Base-by-base conservation (phyloP, 2,329 filamentous ascomycete species). In the Sclerotinia minor region DNA sequence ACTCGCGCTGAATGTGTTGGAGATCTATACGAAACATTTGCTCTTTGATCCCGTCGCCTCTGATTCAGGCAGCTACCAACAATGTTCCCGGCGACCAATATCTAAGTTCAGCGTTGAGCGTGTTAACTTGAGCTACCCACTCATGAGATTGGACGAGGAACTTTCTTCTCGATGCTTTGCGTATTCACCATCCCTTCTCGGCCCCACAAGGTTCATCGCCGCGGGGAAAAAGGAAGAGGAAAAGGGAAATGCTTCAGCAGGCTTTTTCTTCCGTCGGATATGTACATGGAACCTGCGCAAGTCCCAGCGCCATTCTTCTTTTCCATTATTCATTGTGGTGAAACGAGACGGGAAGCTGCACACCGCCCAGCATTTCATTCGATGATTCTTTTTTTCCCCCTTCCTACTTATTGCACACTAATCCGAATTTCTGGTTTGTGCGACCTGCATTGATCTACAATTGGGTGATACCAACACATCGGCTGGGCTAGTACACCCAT, bases 331-430 rank as follows among this genome's bases (percentile, higher is more conserved):
- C 58, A 67, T 50, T 47, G 21, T 59, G 45, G 67, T 68, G 32
- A 17, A 47, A 66, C 67, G 32, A 59, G 29, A 69, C 68, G 68
- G 65, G 65, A 67, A 61, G 38, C 65, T 67, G 68, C 68, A 67
- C 68, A 69, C 68, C 68, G 68, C 65, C 58, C 24, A 63, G 19
- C 32, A 50, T 60, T 17, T 49, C 32, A 63, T 63, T 63, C 32
- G 59, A 63, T 26, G 45, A 63, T 26, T 61, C 21, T 55, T 11
- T 21, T 50, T 50, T 61, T 3, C 7, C 26, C 32, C 2, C 29
- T 41, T 47, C 29, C n/a, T 26, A 26, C 59, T 26, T 5, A 52
- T 52, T 29, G 26, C 15, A 50, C 32, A 63, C 41, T 66, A 60
- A 65, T 67, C 52, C 58, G 54, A 45, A 49, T 45, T 67, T 52